These are phyloP conservation scores for Kwoniella sp. DNA, from an alignment of 768 basidiomycete species.

Conservation along the genomic window DNA sequence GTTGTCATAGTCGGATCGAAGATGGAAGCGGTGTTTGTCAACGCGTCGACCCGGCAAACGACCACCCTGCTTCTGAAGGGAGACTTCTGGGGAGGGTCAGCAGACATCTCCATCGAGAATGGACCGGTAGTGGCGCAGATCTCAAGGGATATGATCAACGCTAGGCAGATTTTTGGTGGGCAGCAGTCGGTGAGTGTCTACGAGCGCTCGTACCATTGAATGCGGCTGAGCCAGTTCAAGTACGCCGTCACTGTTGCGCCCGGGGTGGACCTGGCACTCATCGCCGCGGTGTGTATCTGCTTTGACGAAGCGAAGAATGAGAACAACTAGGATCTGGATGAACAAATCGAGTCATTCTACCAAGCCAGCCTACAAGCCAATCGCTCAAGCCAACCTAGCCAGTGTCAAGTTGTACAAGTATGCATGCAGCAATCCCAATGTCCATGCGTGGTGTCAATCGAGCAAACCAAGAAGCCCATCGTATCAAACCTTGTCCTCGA, in stretches of 20 bases:
- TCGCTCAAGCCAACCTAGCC: too few species aligned
- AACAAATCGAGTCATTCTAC: too few species aligned
- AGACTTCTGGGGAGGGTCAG: constrained; percentile 46
- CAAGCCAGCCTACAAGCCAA: too few species aligned
- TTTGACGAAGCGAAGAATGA: constrained; percentile 42
- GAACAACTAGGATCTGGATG: too few species aligned
- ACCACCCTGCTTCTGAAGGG: constrained; percentile 37
- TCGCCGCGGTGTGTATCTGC: constrained; percentile 47
- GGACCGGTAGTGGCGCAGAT: constrained; percentile 44
- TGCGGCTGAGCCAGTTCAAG: too few species aligned
- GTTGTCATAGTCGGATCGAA: constrained; percentile 36
- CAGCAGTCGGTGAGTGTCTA: constrained; percentile 43
- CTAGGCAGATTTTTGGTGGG: constrained; percentile 41
- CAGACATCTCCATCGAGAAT: constrained; percentile 34
- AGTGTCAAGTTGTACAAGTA: too few species aligned
- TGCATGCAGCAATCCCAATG: too few species aligned
- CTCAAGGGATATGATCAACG: constrained; percentile 38
- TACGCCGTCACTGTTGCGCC: constrained; percentile 46
- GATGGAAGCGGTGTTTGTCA: constrained; percentile 45
- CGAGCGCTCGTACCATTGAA: too few species aligned
- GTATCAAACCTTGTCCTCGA: constrained; percentile 10
- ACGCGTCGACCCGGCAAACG: constrained; percentile 31
- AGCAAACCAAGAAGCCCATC: too few species aligned
- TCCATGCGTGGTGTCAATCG: too few species aligned
- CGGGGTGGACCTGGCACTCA: constrained; percentile 44